These are phyloP conservation scores for Fomitopsis serialis DNA, from an alignment of 768 basidiomycete species.

Conservation along the genomic window DNA sequence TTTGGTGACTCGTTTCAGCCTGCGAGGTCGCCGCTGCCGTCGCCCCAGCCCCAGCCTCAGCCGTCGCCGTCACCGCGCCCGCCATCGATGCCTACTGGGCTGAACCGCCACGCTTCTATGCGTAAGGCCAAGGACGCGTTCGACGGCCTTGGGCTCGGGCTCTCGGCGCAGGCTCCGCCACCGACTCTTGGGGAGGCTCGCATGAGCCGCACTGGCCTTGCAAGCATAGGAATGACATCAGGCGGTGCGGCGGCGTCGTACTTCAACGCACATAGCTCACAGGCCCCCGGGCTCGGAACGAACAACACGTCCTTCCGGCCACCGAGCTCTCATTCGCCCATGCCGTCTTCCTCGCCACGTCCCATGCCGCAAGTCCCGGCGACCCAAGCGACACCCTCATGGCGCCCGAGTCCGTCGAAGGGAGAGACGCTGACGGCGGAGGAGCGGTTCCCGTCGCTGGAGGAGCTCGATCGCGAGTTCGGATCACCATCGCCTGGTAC, in stretches of 20 bases:
- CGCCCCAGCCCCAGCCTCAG: slow-evolving; percentile 4
- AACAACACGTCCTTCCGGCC: slow-evolving; percentile 22
- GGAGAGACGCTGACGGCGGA: slow-evolving; percentile 48
- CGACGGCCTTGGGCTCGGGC: slow-evolving; percentile 68
- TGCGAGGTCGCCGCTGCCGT: slow-evolving; percentile 8
- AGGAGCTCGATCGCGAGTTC: slow-evolving; percentile 68
- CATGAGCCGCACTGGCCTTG: slow-evolving; percentile 65
- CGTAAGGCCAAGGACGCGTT: slow-evolving; percentile 62
- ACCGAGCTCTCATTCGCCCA: slow-evolving; percentile 17
- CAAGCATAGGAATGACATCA: slow-evolving; percentile 26
- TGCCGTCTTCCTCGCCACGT: slow-evolving; percentile 16
- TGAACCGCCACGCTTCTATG: slow-evolving; percentile 19
- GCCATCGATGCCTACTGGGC: slow-evolving; percentile 9
- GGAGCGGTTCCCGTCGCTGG: slow-evolving; percentile 81
- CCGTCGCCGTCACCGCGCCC: slow-evolving; percentile 15
- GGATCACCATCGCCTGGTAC: slow-evolving; percentile 19
- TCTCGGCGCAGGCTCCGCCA: slow-evolving; percentile 42
- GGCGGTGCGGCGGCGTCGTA: slow-evolving; percentile 6
- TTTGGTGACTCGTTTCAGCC: slow-evolving; percentile 63
- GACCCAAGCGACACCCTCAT: background rate
- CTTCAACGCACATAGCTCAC: slow-evolving; percentile 3
- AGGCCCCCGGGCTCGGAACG: slow-evolving; percentile 13
- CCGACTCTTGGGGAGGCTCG: slow-evolving; percentile 76
- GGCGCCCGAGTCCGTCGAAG: background rate
- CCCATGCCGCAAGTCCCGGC: slow-evolving; percentile 9